A percentile compares a stretch with the other conserved stretches of the same genome.
phyloP scores from a whole-genome alignment of 768 basidiomycete species.

The Tulasnella sp. region DNA sequence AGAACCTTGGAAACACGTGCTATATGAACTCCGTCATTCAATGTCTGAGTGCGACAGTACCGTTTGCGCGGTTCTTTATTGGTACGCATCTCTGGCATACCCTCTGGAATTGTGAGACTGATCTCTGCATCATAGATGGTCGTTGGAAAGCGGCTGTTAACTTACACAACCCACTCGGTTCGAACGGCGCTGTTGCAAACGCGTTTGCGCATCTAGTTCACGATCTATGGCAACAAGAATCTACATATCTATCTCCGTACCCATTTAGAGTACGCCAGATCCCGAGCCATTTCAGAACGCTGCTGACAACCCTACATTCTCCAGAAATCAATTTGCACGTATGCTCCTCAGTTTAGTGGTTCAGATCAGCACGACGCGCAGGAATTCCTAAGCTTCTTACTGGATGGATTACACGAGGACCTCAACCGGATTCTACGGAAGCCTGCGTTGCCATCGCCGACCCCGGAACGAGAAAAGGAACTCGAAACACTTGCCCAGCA shows the following conservation, averaged over 20 bases:
- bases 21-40: conserved; percentile 99
- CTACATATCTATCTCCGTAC: conserved; percentile 78
- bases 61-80: conserved; percentile 90
- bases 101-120: not conserved
- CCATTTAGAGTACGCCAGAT: conserved; percentile 72
- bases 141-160: conserved; percentile 86
- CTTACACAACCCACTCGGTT: conserved; percentile 80
- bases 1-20: conserved; percentile 96
- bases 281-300: conserved; percentile 32
- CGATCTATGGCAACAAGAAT: conserved; percentile 85
- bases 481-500: conserved; percentile 85
- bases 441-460: conserved; percentile 60
- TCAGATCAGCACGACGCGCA: conserved; percentile 96
- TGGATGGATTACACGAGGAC: conserved; percentile 91
- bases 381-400: conserved; percentile 91
- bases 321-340: conserved; percentile 62
- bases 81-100: conserved; percentile 53
- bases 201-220: conserved; percentile 84
- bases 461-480: conserved; percentile 82
- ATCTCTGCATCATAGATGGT: conserved; percentile 55
- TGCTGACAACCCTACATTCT: conserved; percentile 36
- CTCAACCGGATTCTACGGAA: conserved; percentile 81
- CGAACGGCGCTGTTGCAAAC: conserved; percentile 77
- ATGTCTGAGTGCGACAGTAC: conserved; percentile 91
- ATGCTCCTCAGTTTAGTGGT: conserved; percentile 75